Percentiles rank a stretch among this genome's conserved stretches.
Conservation (phyloP, 139 green algal genomes). For the Dunaliella primolecta region DNA sequence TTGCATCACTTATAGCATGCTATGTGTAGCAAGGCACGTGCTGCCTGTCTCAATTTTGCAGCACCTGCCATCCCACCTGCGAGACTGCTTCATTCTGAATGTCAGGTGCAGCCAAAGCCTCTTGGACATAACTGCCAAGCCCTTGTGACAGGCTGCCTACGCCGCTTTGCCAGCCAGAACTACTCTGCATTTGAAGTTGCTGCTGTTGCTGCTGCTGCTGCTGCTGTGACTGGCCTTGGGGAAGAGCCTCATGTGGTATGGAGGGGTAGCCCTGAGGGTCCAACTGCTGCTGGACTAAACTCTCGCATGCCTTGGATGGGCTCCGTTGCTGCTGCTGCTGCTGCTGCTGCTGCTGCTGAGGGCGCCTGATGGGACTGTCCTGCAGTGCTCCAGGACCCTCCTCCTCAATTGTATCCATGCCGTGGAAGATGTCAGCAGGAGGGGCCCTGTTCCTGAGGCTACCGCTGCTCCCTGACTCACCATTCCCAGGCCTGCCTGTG, state of each 20-base stretch:
- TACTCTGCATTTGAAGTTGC: background rate
- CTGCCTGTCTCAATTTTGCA: no score
- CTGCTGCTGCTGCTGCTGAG: background rate
- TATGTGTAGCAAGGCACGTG: no score
- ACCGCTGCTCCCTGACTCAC: background rate
- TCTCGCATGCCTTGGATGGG: background rate
- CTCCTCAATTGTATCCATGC: background rate
- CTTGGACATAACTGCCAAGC: background rate
- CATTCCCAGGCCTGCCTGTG: no score
- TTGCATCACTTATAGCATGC: no score
- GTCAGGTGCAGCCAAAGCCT: background rate
- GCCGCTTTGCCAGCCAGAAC: background rate
- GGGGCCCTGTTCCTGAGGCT: background rate
- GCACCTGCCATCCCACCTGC: background rate
- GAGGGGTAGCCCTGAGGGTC: background rate
- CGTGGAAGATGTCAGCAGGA: no score
- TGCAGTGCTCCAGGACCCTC: background rate
- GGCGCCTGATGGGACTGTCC: background rate
- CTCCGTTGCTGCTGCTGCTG: background rate
- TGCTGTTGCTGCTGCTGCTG: no score
- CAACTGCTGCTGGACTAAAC: background rate
- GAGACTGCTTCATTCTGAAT: background rate
- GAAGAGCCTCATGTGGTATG: no score
- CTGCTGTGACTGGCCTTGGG: no score
- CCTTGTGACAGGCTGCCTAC: background rate